phyloP scores from a whole-genome alignment of 2,329 filamentous ascomycete species.

The Diplocarpon rosae region DNA sequence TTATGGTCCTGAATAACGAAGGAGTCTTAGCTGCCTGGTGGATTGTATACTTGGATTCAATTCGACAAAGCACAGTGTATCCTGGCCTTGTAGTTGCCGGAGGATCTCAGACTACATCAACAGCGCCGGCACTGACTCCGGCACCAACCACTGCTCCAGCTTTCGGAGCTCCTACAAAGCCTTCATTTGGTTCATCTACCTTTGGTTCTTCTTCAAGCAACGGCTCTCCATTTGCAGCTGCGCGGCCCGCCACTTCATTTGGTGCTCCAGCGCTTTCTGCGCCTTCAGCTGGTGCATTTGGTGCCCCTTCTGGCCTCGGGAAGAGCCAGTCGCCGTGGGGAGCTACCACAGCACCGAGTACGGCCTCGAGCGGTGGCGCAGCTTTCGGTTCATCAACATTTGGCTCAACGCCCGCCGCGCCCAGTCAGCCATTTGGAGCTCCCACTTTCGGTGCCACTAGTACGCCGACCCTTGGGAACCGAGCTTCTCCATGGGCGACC shows the following conservation, averaged over 20 bases:
- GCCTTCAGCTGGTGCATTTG: conserved; percentile 26
- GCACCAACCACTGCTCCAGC: conserved; percentile 21
- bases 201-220: conserved; percentile 25
- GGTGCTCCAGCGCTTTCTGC: conserved; percentile 32
- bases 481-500: conserved; percentile 43
- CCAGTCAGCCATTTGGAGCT: conserved; percentile 38
- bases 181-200: conserved; percentile 16
- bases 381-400: conserved; percentile 33
- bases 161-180: conserved; percentile 18
- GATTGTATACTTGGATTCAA: conserved; percentile 80
- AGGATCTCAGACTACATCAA: conserved; percentile 11
- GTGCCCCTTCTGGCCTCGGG: conserved; percentile 34
- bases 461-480: conserved; percentile 26
- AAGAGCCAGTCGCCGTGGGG: conserved; percentile 43
- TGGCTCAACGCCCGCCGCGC: conserved; percentile 26
- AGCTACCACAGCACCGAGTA: conserved; percentile 24
- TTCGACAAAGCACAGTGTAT: conserved; percentile 63
- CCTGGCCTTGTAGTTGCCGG: conserved; percentile 49
- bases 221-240: conserved; percentile 26
- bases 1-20: conserved; percentile 81
- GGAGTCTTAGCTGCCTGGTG: conserved; percentile 82
- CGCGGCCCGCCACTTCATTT: conserved; percentile 24
- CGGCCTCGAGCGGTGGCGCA: conserved; percentile 29
- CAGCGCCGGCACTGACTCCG: conserved; percentile 12
- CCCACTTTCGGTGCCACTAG: conserved; percentile 33